Evolutionary conservation across 106 monocot species (phyloP).

Genomic region (Allium sativum): DNA sequence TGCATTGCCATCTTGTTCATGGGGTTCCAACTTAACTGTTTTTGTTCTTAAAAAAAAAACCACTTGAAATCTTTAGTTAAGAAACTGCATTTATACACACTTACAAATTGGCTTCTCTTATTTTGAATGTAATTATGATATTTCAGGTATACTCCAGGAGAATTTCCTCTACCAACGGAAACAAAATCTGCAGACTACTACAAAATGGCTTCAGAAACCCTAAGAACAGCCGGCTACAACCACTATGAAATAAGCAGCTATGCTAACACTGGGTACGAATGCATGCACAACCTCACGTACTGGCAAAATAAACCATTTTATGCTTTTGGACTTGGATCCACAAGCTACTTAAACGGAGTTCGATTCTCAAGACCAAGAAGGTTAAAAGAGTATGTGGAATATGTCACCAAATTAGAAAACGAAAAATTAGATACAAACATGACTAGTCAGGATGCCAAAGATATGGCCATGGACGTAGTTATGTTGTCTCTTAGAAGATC

Average conservation of each 20-base stretch:
- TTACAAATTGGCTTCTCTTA: background rate
- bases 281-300: slow-evolving; percentile 79
- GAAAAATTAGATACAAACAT: background rate
- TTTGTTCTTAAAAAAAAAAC: too few relatives aligned
- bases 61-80: too few relatives aligned
- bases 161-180: slow-evolving; percentile 76
- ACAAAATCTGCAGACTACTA: slow-evolving; percentile 65
- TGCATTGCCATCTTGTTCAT: too few relatives aligned
- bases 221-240: slow-evolving; percentile 40
- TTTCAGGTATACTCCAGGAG: slow-evolving; percentile 67
- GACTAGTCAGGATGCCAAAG: slow-evolving; percentile 18
- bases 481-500: slow-evolving; percentile 95
- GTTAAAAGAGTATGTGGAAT: slow-evolving; percentile 55
- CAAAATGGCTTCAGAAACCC: slow-evolving; percentile 56
- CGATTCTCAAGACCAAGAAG: slow-evolving; percentile 77
- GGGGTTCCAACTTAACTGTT: too few relatives aligned
- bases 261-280: slow-evolving; percentile 52
- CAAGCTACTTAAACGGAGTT: slow-evolving; percentile 55
- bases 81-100: background rate
- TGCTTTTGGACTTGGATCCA: slow-evolving; percentile 77
- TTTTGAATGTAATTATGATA: background rate
- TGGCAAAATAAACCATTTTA: slow-evolving; percentile 72
- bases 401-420: slow-evolving; percentile 50
- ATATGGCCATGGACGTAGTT: slow-evolving; percentile 82
- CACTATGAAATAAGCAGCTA: slow-evolving; percentile 99